Percentiles rank a stretch among this genome's conserved stretches.
These are phyloP conservation scores for Arthrobotrys conoides DNA, from an alignment of 2,329 filamentous ascomycete species.

Conservation along the genomic window DNA sequence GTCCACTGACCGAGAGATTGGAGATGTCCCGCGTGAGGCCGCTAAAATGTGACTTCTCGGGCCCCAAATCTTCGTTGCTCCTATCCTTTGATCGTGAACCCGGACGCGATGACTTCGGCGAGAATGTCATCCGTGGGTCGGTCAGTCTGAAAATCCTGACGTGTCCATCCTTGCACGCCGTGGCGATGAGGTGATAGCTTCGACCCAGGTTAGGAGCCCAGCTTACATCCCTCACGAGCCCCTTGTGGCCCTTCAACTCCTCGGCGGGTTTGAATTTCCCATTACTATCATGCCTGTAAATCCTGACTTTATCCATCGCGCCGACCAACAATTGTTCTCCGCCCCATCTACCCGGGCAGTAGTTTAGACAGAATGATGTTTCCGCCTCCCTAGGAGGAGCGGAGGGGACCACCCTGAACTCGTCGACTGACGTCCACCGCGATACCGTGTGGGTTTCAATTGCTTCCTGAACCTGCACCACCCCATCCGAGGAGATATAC, in stretches of 20 bases:
- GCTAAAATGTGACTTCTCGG: slow-evolving; percentile 58
- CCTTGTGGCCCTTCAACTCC: slow-evolving; percentile 79
- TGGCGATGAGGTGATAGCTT: slow-evolving; percentile 90
- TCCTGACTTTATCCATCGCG: slow-evolving; percentile 83
- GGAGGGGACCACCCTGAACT: slow-evolving; percentile 62
- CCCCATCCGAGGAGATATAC: slow-evolving; percentile 63
- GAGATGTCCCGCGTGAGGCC: slow-evolving; percentile 52
- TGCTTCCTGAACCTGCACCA: slow-evolving; percentile 64
- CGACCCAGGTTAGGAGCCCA: slow-evolving; percentile 94
- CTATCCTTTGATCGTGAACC: slow-evolving; percentile 53
- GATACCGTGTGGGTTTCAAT: slow-evolving; percentile 64
- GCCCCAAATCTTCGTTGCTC: slow-evolving; percentile 22
- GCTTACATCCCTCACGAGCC: slow-evolving; percentile 86
- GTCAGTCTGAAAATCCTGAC: slow-evolving; percentile 87
- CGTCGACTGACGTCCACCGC: slow-evolving; percentile 64
- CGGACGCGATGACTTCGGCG: slow-evolving; percentile 46
- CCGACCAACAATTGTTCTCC: slow-evolving; percentile 78
- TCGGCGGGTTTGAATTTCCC: slow-evolving; percentile 89
- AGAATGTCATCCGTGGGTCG: slow-evolving; percentile 59
- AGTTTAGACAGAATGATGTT: slow-evolving; percentile 63
- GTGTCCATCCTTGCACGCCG: slow-evolving; percentile 91
- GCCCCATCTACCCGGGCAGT: slow-evolving; percentile 64
- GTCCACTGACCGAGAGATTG: slow-evolving; percentile 47
- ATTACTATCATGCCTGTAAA: slow-evolving; percentile 79
- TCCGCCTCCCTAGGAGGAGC: slow-evolving; percentile 63